A percentile compares a stretch with the other conserved stretches of the same genome.
Conservation (phyloP, 768 basidiomycete species). For the Lactifluus volemus region DNA sequence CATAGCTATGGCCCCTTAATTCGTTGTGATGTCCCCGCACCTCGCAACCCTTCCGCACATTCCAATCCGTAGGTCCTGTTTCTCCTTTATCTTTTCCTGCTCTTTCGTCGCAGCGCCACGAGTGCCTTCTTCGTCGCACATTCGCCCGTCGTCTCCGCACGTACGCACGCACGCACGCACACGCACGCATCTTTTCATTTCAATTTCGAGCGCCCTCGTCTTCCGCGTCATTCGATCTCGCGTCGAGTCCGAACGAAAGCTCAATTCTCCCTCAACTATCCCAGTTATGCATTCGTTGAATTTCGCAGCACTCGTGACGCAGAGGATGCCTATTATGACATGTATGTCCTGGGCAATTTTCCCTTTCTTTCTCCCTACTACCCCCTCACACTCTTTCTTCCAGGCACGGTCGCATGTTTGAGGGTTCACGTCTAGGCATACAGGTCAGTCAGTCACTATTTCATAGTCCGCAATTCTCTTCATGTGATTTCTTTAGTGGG, state of each 20-base stretch:
- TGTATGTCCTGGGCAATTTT: constrained; percentile 34
- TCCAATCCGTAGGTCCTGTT: constrained; percentile 71
- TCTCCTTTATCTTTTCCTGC: constrained; percentile 14
- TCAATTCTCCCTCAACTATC: constrained; percentile 43
- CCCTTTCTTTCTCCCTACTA: neutral
- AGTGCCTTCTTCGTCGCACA: constrained; percentile 19
- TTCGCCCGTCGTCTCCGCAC: constrained; percentile 18
- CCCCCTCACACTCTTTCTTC: neutral
- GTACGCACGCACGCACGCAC: constrained; percentile 2
- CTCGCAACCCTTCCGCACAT: constrained; percentile 64
- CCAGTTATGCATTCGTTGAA: constrained; percentile 83
- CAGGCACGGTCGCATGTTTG: constrained; percentile 72
- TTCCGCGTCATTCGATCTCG: constrained; percentile 20
- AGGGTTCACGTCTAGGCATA: constrained; percentile 66
- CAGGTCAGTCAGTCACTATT: constrained; percentile 38
- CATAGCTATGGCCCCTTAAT: constrained; percentile 59
- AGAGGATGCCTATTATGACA: constrained; percentile 77
- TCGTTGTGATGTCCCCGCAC: constrained; percentile 86
- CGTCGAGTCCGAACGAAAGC: constrained; percentile 35
- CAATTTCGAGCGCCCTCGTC: constrained; percentile 22
- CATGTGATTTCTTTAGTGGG: constrained; percentile 42
- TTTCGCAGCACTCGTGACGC: constrained; percentile 72
- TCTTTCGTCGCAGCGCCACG: constrained; percentile 22
- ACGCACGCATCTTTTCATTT: constrained; percentile 13
- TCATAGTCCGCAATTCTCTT: neutral